These are phyloP conservation scores for Hyaloscypha hepaticicola DNA, from an alignment of 495 filamentous ascomycete species.

Conservation along the genomic window DNA sequence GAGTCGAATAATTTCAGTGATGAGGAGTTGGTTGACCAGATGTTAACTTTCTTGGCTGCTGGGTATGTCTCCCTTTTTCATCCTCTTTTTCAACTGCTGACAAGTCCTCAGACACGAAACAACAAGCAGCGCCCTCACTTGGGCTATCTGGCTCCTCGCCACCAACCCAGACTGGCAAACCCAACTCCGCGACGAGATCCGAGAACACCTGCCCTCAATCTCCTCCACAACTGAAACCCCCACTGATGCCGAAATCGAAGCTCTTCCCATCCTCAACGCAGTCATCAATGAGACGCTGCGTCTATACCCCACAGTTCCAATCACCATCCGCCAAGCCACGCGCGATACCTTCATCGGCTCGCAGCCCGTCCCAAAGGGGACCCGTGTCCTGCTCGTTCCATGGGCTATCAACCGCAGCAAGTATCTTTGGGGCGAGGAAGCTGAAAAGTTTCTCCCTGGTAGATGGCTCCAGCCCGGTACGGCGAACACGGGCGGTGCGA, in stretches of 20 bases:
- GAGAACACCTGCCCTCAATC: not conserved
- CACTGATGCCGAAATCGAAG: constrained; percentile 1
- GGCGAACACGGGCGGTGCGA: constrained; percentile 5
- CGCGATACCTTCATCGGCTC: not conserved
- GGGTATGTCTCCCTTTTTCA: not conserved
- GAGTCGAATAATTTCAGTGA: constrained; percentile 37
- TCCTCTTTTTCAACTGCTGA: not conserved
- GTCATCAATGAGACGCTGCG: not conserved
- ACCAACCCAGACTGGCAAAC: constrained; percentile 4
- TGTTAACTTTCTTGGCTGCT: constrained; percentile 37
- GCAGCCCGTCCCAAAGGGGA: not conserved
- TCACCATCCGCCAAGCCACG: constrained; percentile 3
- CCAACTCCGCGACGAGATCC: constrained; percentile 7
- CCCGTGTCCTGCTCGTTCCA: not conserved
- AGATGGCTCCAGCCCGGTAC: constrained; percentile 29
- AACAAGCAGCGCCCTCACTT: not conserved
- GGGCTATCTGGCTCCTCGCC: not conserved
- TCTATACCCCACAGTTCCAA: constrained; percentile 4
- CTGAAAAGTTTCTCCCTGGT: constrained; percentile 37
- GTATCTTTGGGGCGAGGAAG: constrained; percentile 25
- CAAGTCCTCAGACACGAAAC: constrained; percentile 1
- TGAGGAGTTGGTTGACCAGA: constrained; percentile 49
- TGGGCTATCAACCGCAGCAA: constrained; percentile 5
- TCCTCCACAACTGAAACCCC: not conserved
- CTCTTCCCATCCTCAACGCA: constrained; percentile 2